These are phyloP conservation scores for Lasiodiplodia gonubiensis DNA, from an alignment of 2,329 filamentous ascomycete species.

Conservation along the genomic window DNA sequence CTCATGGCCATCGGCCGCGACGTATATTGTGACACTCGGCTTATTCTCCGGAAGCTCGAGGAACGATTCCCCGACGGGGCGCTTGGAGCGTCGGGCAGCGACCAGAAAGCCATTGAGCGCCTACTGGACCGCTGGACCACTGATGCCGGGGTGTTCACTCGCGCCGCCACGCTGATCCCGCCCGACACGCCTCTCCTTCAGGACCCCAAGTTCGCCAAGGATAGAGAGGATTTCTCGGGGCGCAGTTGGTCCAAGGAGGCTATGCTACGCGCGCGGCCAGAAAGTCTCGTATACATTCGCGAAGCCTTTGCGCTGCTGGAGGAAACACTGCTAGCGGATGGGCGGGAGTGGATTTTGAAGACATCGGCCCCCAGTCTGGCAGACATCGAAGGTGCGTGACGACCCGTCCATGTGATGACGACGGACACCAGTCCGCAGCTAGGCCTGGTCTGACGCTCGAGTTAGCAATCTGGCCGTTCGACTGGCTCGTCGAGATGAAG, in stretches of 20 bases:
- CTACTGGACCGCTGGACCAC: slow-evolving; percentile 62
- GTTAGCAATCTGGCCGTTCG: slow-evolving; percentile 66
- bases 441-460: slow-evolving; percentile 13
- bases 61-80: slow-evolving; percentile 52
- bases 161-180: slow-evolving; percentile 62
- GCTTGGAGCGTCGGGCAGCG: slow-evolving; percentile 28
- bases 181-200: slow-evolving; percentile 58
- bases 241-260: slow-evolving; percentile 48
- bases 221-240: slow-evolving; percentile 58
- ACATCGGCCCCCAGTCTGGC: slow-evolving; percentile 61
- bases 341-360: slow-evolving; percentile 67
- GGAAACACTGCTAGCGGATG: slow-evolving; percentile 66
- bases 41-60: slow-evolving; percentile 71
- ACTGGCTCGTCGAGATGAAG: slow-evolving; percentile 66
- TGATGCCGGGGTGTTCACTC: slow-evolving; percentile 62
- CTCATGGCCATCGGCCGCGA: slow-evolving; percentile 69
- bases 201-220: slow-evolving; percentile 65
- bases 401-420: slow-evolving; percentile 11
- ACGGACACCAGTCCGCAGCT: slow-evolving; percentile 16
- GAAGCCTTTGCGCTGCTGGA: slow-evolving; percentile 65
- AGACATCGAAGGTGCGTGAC: slow-evolving; percentile 66
- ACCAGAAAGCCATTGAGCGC: slow-evolving; percentile 58
- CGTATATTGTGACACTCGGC: slow-evolving; percentile 71
- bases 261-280: slow-evolving; percentile 55
- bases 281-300: slow-evolving; percentile 62